Base-by-base conservation (phyloP, 768 basidiomycete genomes). In the Mycena alexandri region DNA sequence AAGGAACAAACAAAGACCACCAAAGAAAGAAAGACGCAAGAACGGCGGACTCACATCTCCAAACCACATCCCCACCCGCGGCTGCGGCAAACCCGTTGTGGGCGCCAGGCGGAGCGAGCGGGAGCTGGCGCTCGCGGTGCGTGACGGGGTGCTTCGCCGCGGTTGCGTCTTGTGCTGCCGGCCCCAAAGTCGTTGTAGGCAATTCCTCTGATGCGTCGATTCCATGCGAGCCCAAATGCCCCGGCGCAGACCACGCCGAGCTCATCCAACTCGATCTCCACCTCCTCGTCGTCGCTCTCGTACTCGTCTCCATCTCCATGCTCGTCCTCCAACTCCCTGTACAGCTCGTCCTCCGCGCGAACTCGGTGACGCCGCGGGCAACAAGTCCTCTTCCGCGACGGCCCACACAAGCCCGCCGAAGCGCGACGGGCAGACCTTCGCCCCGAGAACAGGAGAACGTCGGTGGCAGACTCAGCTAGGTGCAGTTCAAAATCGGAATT, bases 341-440 rank as follows among this genome's bases (percentile, higher is more conserved):
- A 36, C 34, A 36, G 34, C 34, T 36, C 34, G 7, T 36, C 34
- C 7, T 36, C 34, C 34, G 34, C 34, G 34, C 70, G 24, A 29
- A 42, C 10, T 3, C 4, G n/a, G n/a, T 21, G 11, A 16, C 34
- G 21, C 21, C 2, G 6, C 21, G 17, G 16, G 33, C 33, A 12
- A 25, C 54, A 87, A 71, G 75, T 93, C 92, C 55, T 92, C 93
- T 72, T 93, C 92, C 70, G 87, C 89, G 47, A 92, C 72, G 93
- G 93, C n/a, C 89, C 92, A 94, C n/a, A 93, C 80, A 61, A 95
- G 87, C 0, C 93, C 93, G n/a, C 93, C 77, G 76, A 89, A 90
- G 29, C 75, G 68, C 6, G 87, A 86, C 13, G 75, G 22, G 22
- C n/a, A n/a, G n/a, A n/a, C n/a, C n/a, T n/a, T n/a, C n/a, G n/a